Evolutionary conservation across 225 moss, liverwort and hornwort species (phyloP).

Genomic region (Sphagnum tenellum): DNA sequence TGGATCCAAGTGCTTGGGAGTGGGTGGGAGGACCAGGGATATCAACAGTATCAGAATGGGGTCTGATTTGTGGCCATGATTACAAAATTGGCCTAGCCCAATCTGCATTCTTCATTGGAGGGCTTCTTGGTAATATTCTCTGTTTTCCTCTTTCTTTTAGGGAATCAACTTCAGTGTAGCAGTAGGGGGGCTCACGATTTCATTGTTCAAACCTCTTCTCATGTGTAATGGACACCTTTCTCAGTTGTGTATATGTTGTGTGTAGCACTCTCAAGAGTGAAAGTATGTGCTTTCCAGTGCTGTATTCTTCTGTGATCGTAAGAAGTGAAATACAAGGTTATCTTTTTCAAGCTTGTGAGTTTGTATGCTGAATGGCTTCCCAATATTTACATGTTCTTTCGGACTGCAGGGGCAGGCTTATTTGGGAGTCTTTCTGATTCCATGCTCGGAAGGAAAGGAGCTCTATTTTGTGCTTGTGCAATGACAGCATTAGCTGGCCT

Average conservation of each 20-base stretch:
- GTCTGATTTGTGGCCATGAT: constrained; percentile 64
- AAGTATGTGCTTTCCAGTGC: no score
- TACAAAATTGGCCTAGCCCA: constrained; percentile 73
- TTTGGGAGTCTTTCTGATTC: constrained; percentile 72
- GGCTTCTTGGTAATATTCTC: constrained; percentile 39
- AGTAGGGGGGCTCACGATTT: no score
- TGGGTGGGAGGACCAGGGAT: constrained; percentile 42
- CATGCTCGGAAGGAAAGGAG: constrained; percentile 61
- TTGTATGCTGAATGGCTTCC: no score
- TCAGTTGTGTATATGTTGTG: no score
- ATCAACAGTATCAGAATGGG: constrained; percentile 68
- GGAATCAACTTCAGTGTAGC: no score
- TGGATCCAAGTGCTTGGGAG: constrained; percentile 56
- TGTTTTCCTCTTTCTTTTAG: background rate
- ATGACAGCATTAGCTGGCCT: constrained; percentile 36
- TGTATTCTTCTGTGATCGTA: no score
- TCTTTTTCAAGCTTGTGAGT: no score
- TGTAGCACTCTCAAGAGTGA: no score
- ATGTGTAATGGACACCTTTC: no score
- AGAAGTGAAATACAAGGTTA: no score
- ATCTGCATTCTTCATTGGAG: constrained; percentile 55
- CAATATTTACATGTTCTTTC: no score
- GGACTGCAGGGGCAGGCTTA: constrained; percentile 43
- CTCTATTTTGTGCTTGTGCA: constrained; percentile 38
- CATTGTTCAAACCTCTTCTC: no score